These are phyloP conservation scores for Beta lomatogona DNA, from an alignment of 179 eudicot species.

Conservation along the genomic window DNA sequence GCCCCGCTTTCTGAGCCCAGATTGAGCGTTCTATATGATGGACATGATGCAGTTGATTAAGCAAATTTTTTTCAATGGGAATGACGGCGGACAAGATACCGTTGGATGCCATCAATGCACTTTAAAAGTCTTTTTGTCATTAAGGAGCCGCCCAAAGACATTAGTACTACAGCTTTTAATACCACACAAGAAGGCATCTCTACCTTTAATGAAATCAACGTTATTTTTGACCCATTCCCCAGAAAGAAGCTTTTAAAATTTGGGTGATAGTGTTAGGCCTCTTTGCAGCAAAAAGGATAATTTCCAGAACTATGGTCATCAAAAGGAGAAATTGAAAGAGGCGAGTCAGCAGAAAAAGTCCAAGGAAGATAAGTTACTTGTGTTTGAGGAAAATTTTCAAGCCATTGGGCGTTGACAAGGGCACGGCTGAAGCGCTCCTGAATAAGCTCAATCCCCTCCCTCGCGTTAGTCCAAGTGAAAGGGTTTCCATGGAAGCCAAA, in stretches of 20 bases:
- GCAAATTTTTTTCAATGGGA: background rate
- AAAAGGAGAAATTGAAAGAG: background rate
- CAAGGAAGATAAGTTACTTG: background rate
- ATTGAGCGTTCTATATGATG: background rate
- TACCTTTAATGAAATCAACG: background rate
- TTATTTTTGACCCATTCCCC: background rate
- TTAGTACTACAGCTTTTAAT: background rate
- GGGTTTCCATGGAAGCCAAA: background rate
- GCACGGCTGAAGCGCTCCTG: background rate
- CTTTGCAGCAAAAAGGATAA: background rate
- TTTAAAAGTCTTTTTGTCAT: no score
- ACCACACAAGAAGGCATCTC: no score
- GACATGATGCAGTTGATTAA: no score
- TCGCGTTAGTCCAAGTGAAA: background rate
- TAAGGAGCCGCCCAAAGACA: background rate
- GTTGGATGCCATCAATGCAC: background rate
- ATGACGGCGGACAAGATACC: no score
- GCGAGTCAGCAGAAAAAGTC: background rate
- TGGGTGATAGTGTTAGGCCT: background rate
- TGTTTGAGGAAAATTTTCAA: background rate
- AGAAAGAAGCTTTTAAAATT: no score
- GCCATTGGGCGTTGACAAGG: background rate
- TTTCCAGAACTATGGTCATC: background rate
- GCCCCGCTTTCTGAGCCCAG: background rate
- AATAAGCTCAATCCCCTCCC: background rate